Conservation (phyloP, 345 rosid species). For the Brassica incana region DNA sequence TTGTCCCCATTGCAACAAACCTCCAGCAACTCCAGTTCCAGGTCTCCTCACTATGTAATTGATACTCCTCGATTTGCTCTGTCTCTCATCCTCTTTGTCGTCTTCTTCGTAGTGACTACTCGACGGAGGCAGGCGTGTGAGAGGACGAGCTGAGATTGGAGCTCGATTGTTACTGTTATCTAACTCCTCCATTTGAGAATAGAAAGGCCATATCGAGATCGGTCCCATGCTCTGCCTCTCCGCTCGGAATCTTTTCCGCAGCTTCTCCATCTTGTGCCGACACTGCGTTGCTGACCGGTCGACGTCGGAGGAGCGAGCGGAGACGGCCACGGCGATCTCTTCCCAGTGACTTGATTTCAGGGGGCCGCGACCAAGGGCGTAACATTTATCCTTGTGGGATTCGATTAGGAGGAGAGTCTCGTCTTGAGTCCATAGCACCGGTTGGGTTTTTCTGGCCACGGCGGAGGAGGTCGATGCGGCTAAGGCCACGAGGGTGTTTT, state of each 20-base stretch:
- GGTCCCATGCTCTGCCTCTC: constrained; percentile 49
- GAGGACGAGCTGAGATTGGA: constrained; percentile 58
- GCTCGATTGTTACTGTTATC: constrained; percentile 51
- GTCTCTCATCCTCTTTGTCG: constrained; percentile 38
- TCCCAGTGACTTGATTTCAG: constrained; percentile 78
- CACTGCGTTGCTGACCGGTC: constrained; percentile 66
- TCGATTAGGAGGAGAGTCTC: constrained; percentile 64
- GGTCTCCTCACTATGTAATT: constrained; percentile 61
- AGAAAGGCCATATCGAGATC: constrained; percentile 58
- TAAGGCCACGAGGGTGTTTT: constrained; percentile 22
- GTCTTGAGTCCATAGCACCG: constrained; percentile 68
- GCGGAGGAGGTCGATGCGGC: constrained; percentile 26
- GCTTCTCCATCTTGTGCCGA: constrained; percentile 88
- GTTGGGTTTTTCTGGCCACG: constrained; percentile 52
- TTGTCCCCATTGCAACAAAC: constrained; percentile 33
- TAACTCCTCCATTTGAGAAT: constrained; percentile 66
- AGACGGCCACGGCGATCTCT: constrained; percentile 62
- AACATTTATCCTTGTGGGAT: constrained; percentile 77
- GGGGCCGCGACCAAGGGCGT: constrained; percentile 58
- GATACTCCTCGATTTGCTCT: constrained; percentile 58
- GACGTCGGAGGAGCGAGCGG: constrained; percentile 58
- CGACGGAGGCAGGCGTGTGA: constrained; percentile 40
- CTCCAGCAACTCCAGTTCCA: constrained; percentile 32
- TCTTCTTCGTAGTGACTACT: constrained; percentile 2
- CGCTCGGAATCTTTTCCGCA: constrained; percentile 63